Conservation (phyloP, 768 basidiomycete genomes). For the Hygrocybe coccinea region DNA sequence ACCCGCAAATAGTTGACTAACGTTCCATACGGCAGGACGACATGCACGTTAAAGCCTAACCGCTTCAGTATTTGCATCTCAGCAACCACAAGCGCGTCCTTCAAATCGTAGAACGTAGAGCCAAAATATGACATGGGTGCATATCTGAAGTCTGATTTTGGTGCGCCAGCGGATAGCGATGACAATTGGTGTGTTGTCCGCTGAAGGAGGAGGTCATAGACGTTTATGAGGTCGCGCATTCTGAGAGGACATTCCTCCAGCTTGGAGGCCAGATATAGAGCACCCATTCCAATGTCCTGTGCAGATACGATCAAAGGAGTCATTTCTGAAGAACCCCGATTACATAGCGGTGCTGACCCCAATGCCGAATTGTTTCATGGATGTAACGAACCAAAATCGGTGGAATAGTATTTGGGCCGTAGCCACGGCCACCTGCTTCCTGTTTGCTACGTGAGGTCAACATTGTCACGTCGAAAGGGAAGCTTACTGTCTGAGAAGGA, state of each 20-base stretch:
- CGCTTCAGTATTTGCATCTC: conserved; percentile 98
- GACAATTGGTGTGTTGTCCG: conserved; percentile 54
- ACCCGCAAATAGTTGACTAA: conserved; percentile 92
- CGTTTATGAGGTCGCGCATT: conserved; percentile 91
- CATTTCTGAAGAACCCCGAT: conserved; percentile 6
- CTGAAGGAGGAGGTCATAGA: conserved; percentile 85
- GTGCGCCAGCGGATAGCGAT: conserved; percentile 16
- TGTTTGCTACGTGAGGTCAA: conserved; percentile 24
- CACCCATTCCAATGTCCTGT: conserved; percentile 92
- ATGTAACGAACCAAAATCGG: conserved; percentile 93
- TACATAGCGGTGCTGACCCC: conserved; percentile 52
- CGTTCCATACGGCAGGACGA: conserved; percentile 89
- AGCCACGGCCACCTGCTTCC: conserved; percentile 95
- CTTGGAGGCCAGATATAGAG: conserved; percentile 82
- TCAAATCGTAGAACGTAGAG: conserved; percentile 86
- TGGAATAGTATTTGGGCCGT: conserved; percentile 96
- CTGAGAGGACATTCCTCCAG: conserved; percentile 88
- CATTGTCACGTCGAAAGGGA: neutral
- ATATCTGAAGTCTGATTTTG: conserved; percentile 54
- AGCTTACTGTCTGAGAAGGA: conserved; percentile 77
- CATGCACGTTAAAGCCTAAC: conserved; percentile 91
- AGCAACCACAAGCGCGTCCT: conserved; percentile 87
- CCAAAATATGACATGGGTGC: conserved; percentile 87
- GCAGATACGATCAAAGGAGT: conserved; percentile 9
- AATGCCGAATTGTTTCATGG: conserved; percentile 91